These are phyloP conservation scores for Sporothrix pallida DNA, from an alignment of 2,329 filamentous ascomycete species.

Conservation along the genomic window DNA sequence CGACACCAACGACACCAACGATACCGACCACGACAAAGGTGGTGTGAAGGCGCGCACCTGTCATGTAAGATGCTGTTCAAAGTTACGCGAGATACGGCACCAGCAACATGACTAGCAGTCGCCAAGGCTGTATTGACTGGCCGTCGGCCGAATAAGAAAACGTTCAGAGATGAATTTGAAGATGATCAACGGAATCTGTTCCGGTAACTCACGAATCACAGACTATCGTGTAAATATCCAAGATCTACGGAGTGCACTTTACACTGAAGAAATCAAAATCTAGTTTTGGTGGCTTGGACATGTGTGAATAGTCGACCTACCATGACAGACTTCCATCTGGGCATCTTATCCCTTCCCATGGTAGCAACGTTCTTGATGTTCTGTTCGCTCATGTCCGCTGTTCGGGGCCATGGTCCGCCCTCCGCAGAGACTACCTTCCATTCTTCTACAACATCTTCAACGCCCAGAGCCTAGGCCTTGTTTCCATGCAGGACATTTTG, in stretches of 20 bases:
- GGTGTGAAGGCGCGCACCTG: neutral
- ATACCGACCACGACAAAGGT: neutral
- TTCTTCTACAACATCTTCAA: neutral
- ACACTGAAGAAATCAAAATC: neutral
- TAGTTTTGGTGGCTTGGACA: neutral
- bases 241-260: neutral
- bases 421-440: neutral
- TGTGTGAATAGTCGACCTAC: neutral
- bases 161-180: neutral
- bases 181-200: neutral
- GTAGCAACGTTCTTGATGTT: neutral
- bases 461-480: neutral
- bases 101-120: neutral
- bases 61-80: neutral
- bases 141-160: neutral
- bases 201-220: neutral
- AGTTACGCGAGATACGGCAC: neutral
- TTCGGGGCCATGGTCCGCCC: neutral
- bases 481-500: neutral
- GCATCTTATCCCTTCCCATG: neutral
- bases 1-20: neutral
- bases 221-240: neutral
- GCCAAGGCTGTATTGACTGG: neutral
- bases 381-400: neutral
- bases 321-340: too few relatives aligned